Conservation (phyloP, 1,284 basidiomycete species). For the Tausonia pullulans region DNA sequence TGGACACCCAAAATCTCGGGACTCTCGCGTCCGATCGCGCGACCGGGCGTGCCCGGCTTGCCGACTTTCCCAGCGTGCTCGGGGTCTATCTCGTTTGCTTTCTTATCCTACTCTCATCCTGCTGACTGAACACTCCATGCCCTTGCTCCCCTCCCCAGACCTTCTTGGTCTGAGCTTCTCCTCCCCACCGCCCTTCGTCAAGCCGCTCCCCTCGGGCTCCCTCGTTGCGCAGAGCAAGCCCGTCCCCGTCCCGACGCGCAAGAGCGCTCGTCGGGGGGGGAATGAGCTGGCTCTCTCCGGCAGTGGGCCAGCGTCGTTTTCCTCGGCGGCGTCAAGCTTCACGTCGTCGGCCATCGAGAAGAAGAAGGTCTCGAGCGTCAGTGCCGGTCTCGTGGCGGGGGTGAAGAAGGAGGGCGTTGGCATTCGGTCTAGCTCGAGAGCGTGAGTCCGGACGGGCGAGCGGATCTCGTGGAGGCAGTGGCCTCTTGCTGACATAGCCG, state of each 20-base stretch:
- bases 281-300: background rate
- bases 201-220: background rate
- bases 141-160: background rate
- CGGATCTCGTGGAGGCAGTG: background rate
- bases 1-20: too few relatives aligned
- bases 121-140: background rate
- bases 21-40: too few relatives aligned
- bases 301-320: background rate
- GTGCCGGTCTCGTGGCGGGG: background rate
- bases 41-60: too few relatives aligned
- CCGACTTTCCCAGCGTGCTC: too few relatives aligned
- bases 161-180: conserved; percentile 8
- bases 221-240: background rate
- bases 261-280: background rate
- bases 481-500: background rate
- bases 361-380: background rate
- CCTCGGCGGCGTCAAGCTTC: background rate
- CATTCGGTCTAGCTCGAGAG: background rate
- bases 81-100: conserved; percentile 1
- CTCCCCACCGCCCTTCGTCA: background rate
- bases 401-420: background rate
- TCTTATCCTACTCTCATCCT: background rate
- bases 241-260: background rate
- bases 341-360: background rate
- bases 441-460: background rate